phyloP scores from a whole-genome alignment of 768 basidiomycete species.

The Tricholoma sp. region DNA sequence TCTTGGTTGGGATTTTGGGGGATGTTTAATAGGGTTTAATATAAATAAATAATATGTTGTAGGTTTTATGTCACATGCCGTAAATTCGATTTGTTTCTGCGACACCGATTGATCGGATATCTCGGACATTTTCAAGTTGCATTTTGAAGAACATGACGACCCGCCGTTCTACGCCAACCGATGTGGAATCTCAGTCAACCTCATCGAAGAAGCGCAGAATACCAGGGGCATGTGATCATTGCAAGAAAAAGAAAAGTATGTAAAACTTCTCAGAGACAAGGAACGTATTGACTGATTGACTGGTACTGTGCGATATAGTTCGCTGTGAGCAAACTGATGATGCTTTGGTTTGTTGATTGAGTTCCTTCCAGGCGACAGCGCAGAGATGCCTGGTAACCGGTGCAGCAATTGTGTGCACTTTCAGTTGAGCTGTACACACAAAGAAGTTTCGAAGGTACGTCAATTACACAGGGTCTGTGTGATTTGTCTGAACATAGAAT shows the following conservation, averaged over 20 bases:
- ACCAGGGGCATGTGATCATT: slow-evolving; percentile 68
- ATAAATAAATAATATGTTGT: too few relatives aligned
- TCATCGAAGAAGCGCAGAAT: slow-evolving; percentile 49
- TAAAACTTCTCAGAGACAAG: slow-evolving; percentile 1
- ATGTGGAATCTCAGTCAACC: background rate
- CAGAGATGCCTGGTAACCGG: slow-evolving; percentile 53
- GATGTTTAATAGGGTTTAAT: slow-evolving; percentile 45
- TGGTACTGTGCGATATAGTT: slow-evolving; percentile 16
- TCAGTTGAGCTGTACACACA: slow-evolving; percentile 59
- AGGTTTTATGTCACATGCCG: background rate
- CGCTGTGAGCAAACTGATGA: slow-evolving; percentile 24
- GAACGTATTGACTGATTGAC: background rate
- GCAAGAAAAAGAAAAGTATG: slow-evolving; percentile 68
- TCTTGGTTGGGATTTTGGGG: slow-evolving; percentile 53
- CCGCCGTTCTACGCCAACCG: background rate
- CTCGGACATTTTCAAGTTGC: too few relatives aligned
- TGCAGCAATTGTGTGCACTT: slow-evolving; percentile 62
- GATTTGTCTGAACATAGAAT: background rate
- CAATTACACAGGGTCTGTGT: background rate
- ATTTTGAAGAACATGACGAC: too few relatives aligned
- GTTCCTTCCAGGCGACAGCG: slow-evolving; percentile 59
- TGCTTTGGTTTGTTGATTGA: slow-evolving; percentile 28
- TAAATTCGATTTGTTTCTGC: background rate
- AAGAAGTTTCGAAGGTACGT: slow-evolving; percentile 60
- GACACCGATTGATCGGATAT: background rate